Base-by-base conservation (phyloP, 2,329 filamentous ascomycete species). In the Xylariomycetidae sp. region DNA sequence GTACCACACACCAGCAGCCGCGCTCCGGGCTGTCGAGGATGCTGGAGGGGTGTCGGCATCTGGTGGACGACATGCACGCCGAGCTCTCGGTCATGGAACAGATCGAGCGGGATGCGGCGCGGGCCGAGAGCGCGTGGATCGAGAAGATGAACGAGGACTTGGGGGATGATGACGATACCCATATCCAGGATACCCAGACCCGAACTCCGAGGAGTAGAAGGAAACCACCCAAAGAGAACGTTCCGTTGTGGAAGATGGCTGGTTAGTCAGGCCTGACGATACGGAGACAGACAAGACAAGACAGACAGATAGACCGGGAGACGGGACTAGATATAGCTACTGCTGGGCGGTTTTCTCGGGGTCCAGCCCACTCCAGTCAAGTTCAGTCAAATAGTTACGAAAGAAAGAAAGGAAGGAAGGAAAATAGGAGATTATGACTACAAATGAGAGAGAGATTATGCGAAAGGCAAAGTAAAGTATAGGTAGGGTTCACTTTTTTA, bases 71-170 rank as follows among this genome's bases (percentile, higher is more conserved):
- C 22, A 83, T 83, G 78, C 55, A 80, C 27, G 63, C 61, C n/a
- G 80, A 84, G 61, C 58, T 85, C 41, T 56, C 56, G n/a, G 40
- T 70, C 38, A 84, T 85, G 80, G 67, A 67, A 35, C 66, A 70
- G 47, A 72, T 85, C 36, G 77, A 82, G 57, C 61, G 59, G 29
- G 75, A 77, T 45, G 71, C 75, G 4, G 56, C 77, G 33, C 59
- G 57, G 29, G 63, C 68, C 27, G 80, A 85, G 56, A 66, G 67
- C 36, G 64, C 62, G 26, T 82, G 80, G 74, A 72, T 84, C 27
- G 64, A 65, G 53, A 59, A 50, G 37, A 69, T 74, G 61, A 77
- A 72, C 46, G 52, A 64, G 30, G 59, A 61, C 15, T 38, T 53
- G 23, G 45, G 50, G 31, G 51, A 34, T 8, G 63, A 61, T 9